Base-by-base conservation (phyloP, 140 eudicot genomes). In the Erigeron philadelphicus region DNA sequence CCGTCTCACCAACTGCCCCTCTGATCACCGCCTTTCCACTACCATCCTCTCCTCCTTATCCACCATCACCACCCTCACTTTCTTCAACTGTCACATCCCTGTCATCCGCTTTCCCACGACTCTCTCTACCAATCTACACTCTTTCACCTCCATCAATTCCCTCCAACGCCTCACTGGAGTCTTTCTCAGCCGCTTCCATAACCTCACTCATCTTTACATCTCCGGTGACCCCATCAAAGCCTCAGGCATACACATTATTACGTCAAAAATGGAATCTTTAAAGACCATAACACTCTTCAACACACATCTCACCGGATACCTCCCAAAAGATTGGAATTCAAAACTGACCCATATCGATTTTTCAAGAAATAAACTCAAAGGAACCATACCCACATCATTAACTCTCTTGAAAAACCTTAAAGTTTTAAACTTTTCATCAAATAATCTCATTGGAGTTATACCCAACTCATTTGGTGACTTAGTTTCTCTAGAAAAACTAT, bases 151-250 rank as follows among this genome's bases (percentile, higher is more conserved):
- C 86, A 55, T 93, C 61, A 77, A 72, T 84, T 81, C 88, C 87
- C 83, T 93, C 61, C 80, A 80, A 64, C 81, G 71, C 55, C 86
- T 93, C 81, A 84, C 98, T 62, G 97, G 98, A 10, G 89, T 89
- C 55, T 86, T 74, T 67, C 90, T 93, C 67, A 80, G 88, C 87
- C 82, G 74, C 44, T 72, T 93, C 64, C 66, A 42, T 8, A 87
- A 87, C 67, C 77, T 89, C 55, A 84, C 94, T 6, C 82, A 82
- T 31, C 77, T 93, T 7, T 83, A 85, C 49, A 80, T 89, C 70
- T 68, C 89, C 35, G 78, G 73, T 23, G 84, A 75, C 40, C 62
- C 85, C 63, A 65, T 93, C 53, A 75, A 78, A 62, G 93, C 95
- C 50, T 85, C 89, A 47, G 94, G 96, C 72, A 82, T 95, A 35